Base-by-base conservation (phyloP, 106 monocot genomes). In the Dendrobium officinale region DNA sequence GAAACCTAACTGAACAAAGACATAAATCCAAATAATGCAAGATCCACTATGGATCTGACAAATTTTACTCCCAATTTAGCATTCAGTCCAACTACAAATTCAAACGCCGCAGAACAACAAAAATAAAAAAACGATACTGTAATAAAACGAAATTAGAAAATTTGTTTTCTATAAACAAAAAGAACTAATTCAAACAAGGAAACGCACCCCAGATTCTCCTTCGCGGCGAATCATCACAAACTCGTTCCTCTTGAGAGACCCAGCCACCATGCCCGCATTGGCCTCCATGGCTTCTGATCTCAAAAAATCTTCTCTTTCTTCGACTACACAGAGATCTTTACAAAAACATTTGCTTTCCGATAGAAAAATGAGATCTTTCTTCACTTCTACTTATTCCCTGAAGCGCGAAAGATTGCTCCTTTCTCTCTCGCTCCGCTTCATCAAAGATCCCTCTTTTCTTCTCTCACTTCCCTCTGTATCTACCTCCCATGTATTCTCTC, bases 201-300 rank as follows among this genome's bases (percentile, higher is more conserved):
- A 48, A 49, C 76, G 26, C 58, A 87, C 86, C 85, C 56, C 89
- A 11, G 77, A 64, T 77, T 95, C 95, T n/a, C 89, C 89, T 6
- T 95, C 93, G 77, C 83, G 81, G 2, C 91, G 88, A 75, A 95
- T 93, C 95, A 91, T 84, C 42, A 95, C 91, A 77, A 95, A 85
- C 84, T 95, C 93, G 81, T 95, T 93, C 73, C 93, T 83, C 81
- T 85, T 89, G 88, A 85, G 85, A 77, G 95, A 95, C 3, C 93
- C 93, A 18, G 91, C 95, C 42, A 92, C 87, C 95, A 95, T 89
- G 31, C 92, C 95, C 27, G 90, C 88, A 83, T 92, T 95, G 77
- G 92, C 84, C 75, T 89, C 92, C 95, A 95, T 95, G 37, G 75
- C 54, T 41, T 75, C 75, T 20, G 43, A 76, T 72, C 20, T 44